Base-by-base conservation (phyloP, 257 asterid genomes). In the Ligustrum vulgare region DNA sequence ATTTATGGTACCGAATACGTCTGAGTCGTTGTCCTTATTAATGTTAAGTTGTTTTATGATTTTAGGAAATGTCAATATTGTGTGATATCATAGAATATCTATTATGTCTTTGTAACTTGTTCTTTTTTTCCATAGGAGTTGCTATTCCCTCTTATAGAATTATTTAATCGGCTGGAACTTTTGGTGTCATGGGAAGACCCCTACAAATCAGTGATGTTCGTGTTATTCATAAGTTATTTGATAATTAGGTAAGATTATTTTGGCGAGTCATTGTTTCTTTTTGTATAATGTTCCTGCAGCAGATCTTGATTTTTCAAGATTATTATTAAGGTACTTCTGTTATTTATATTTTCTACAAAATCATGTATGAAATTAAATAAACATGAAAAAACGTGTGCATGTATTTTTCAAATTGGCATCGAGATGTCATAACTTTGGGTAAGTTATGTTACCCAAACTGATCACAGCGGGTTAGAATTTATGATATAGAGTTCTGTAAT, bases 161-260 rank as follows among this genome's bases (percentile, higher is more conserved):
- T 74, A 65, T 84, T 74, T 81, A 77, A 81, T 75, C 81, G 72
- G 79, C 81, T 91, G 70, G 90, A 82, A 72, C 85, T 41, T 51
- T 78, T 93, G 87, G 89, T 88, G 71, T 89, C 92, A 71, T 93
- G 98, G 98, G 85, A 83, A 69, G 89, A 91, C 79, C 97, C 98
- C 64, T 82, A 78, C 85, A 89, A 87, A 80, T 93, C 98, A 16
- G 54, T 77, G 68, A 60, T 82, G 78, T 86, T 90, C 85, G 78
- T 93, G 82, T 71, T 84, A 80, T 67, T 91, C 68, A 72, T 73
- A 75, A 82, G 97, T 91, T 93, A 84, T 82, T 34, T 80, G 75
- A 87, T 90, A 72, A 41, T 85, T 62, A 86, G 90, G 98, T 89
- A 72, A 33, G 82, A 78, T 49, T 31, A 41, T 69, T 62, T 49